These are phyloP conservation scores for Trametes gibbosa DNA, from an alignment of 768 basidiomycete genomes.

Conservation along the genomic window DNA sequence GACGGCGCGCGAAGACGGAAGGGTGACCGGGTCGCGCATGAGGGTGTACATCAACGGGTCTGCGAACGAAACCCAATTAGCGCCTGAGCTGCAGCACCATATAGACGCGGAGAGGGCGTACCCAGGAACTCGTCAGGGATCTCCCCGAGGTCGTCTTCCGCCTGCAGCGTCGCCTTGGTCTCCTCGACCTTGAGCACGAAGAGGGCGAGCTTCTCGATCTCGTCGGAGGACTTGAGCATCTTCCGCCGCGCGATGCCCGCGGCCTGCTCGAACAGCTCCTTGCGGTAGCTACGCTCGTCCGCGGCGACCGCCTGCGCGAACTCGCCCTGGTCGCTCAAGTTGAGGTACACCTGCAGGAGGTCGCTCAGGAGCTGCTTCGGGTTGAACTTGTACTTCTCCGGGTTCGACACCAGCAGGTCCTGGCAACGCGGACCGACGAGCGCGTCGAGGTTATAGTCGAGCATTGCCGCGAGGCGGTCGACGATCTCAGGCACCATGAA, in stretches of 20 bases:
- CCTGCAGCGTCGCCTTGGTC: conserved; percentile 73
- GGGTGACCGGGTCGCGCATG: conserved; percentile 92
- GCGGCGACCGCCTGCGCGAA: conserved; percentile 86
- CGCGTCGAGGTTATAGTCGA: conserved; percentile 89
- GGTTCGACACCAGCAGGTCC: conserved; percentile 80
- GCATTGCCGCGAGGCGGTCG: conserved; percentile 91
- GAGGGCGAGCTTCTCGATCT: conserved; percentile 63
- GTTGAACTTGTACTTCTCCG: conserved; percentile 86
- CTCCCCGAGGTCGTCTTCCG: conserved; percentile 90
- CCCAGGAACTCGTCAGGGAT: conserved; percentile 95
- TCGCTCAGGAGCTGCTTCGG: conserved; percentile 81
- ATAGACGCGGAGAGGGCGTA: conserved; percentile 34
- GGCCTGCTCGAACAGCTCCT: conserved; percentile 79
- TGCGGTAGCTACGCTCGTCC: conserved; percentile 92
- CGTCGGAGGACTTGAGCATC: conserved; percentile 69
- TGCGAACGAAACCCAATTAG: conserved; percentile 29
- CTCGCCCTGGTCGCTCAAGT: conserved; percentile 73
- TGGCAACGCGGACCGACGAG: conserved; percentile 88
- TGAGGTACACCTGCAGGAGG: conserved; percentile 86
- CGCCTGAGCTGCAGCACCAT: not conserved
- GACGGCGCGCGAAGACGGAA: conserved; percentile 78
- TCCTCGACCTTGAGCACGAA: conserved; percentile 87
- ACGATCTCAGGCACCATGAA: conserved; percentile 98
- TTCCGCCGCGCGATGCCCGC: conserved; percentile 60
- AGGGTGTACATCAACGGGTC: conserved; percentile 89